phyloP scores from a whole-genome alignment of 495 filamentous ascomycete species.

The Copromyces sp. region DNA sequence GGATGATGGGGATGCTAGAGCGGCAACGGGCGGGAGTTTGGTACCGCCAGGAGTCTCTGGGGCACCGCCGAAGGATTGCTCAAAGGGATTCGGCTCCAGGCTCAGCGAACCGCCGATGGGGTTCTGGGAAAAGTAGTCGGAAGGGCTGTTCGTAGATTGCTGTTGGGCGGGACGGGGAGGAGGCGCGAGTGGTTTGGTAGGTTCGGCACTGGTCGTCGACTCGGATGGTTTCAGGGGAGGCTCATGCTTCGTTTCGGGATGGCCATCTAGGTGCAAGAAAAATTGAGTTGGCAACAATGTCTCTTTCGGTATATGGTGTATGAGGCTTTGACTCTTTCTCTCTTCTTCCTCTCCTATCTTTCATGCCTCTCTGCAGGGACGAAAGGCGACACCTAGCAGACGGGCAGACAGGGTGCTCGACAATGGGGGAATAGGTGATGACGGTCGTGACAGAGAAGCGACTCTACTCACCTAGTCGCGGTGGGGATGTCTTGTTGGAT shows the following conservation, averaged over 20 bases:
- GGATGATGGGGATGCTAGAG: constrained; percentile 82
- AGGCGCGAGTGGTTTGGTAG: constrained; percentile 57
- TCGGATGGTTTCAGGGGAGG: constrained; percentile 22
- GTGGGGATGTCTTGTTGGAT: constrained; percentile 20
- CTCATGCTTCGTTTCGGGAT: constrained; percentile 30
- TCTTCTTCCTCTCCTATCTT: neutral
- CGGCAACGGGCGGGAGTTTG: constrained; percentile 81
- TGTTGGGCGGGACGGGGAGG: constrained; percentile 60
- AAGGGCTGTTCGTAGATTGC: constrained; percentile 40
- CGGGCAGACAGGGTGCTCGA: neutral
- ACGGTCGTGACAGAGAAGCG: constrained; percentile 4
- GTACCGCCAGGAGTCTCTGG: constrained; percentile 82
- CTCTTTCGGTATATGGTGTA: neutral
- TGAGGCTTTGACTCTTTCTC: neutral
- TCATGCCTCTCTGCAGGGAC: neutral
- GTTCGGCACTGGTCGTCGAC: constrained; percentile 27
- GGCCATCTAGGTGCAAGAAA: constrained; percentile 10
- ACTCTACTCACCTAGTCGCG: constrained; percentile 24
- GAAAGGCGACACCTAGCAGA: neutral
- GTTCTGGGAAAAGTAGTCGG: constrained; percentile 64
- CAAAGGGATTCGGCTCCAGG: constrained; percentile 91
- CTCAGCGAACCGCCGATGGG: constrained; percentile 47
- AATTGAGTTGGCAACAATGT: constrained; percentile 16
- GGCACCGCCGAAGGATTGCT: constrained; percentile 72
- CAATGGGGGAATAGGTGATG: neutral